Conservation (phyloP, 2,329 filamentous ascomycete genomes). For the Fusarium scirpi region DNA sequence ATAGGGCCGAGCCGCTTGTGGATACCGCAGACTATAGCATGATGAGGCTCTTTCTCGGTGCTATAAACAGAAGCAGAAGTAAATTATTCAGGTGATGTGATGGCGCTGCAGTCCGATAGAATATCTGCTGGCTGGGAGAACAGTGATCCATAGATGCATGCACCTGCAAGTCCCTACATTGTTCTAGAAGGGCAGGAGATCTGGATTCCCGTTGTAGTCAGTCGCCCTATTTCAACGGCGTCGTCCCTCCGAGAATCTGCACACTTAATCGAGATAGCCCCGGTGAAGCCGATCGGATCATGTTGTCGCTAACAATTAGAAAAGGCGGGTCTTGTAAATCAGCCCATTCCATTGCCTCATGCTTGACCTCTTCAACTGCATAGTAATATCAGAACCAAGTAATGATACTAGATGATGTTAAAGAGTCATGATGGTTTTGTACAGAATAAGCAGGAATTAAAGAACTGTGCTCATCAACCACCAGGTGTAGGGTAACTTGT, state of each 20-base stretch:
- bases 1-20: constrained; percentile 28
- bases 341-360: neutral
- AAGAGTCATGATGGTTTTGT: too few species aligned
- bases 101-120: constrained; percentile 3
- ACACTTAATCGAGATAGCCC: neutral
- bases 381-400: too few species aligned
- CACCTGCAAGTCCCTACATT: constrained; percentile 4
- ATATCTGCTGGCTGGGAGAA: constrained; percentile 2
- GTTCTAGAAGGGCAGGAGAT: neutral
- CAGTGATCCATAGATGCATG: neutral
- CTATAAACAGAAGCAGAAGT: neutral
- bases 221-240: constrained; percentile 10
- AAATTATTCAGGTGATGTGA: constrained; percentile 8
- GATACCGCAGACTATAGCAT: constrained; percentile 7
- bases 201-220: neutral
- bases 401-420: too few species aligned
- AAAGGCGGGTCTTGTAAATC: constrained; percentile 16
- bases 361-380: too few species aligned
- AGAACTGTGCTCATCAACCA: neutral
- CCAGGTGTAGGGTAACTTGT: neutral
- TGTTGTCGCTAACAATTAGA: neutral
- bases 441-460: neutral
- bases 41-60: constrained; percentile 6
- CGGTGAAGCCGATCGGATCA: constrained; percentile 23
- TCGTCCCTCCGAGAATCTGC: constrained; percentile 5